A percentile compares a stretch with the other conserved stretches of the same genome.
Conservation (phyloP, 78 protist genomes). For the Dictyostelium firmibasis region DNA sequence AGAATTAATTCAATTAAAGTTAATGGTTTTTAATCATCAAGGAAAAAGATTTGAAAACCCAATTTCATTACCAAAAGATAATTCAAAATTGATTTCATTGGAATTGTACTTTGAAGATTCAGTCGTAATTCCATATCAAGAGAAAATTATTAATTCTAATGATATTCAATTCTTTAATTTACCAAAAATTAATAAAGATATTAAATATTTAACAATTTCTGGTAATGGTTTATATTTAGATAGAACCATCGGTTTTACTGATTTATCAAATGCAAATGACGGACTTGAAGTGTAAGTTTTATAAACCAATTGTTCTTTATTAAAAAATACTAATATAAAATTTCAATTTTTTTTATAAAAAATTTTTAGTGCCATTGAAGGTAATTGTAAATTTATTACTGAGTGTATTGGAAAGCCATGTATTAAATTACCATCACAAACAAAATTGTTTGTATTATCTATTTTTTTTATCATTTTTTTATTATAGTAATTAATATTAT, state of each 20-base stretch:
- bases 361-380: not conserved
- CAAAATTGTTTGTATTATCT: not conserved
- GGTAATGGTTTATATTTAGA: not conserved
- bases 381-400: not conserved
- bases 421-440: not conserved
- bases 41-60: not conserved
- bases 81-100: not conserved
- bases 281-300: not conserved
- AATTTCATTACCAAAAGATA: not conserved
- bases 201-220: not conserved
- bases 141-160: not conserved
- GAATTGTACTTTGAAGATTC: not conserved
- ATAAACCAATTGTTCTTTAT: too few species aligned
- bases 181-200: not conserved
- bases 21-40: not conserved
- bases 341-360: too few species aligned
- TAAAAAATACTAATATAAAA: too few species aligned
- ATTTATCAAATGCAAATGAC: not conserved
- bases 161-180: not conserved
- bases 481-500: not conserved
- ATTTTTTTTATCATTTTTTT: too few species aligned
- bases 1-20: not conserved
- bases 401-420: not conserved
- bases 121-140: not conserved
- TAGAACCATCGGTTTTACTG: not conserved